phyloP scores from a whole-genome alignment of 75 land plant genomes.

The Pinus tabuliformis region DNA sequence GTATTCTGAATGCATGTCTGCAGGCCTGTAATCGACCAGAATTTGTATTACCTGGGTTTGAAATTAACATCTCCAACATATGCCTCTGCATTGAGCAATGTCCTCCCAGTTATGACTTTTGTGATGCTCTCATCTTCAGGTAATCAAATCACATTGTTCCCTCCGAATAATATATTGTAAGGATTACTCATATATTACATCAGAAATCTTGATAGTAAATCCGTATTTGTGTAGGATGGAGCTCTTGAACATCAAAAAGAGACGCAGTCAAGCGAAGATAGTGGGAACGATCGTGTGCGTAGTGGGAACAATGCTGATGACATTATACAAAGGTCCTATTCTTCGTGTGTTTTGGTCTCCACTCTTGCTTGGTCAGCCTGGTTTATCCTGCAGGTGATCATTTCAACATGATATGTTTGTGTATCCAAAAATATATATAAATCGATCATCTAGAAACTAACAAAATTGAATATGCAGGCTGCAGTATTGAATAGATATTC shows the following conservation, averaged over 20 bases:
- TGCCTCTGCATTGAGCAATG: slow-evolving; percentile 37
- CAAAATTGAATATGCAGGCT: slow-evolving; percentile 14
- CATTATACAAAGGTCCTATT: slow-evolving; percentile 41
- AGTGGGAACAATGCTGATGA: slow-evolving; percentile 55
- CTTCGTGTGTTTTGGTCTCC: slow-evolving; percentile 24
- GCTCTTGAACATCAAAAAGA: slow-evolving; percentile 17
- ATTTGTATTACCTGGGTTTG: slow-evolving; percentile 37
- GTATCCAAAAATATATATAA: neutral
- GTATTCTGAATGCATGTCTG: neutral
- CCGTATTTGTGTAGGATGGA: slow-evolving; percentile 24
- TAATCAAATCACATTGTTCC: slow-evolving; percentile 3
- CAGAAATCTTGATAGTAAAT: too few relatives aligned
- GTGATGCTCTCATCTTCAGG: slow-evolving; percentile 46
- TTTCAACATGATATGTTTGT: neutral
- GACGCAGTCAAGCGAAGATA: slow-evolving; percentile 39
- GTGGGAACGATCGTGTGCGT: slow-evolving; percentile 32
- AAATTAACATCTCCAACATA: slow-evolving; percentile 44
- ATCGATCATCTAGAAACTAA: neutral
- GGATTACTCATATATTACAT: too few relatives aligned
- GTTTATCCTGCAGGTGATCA: slow-evolving; percentile 31
- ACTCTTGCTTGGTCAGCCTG: slow-evolving; percentile 25
- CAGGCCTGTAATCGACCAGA: slow-evolving; percentile 43
- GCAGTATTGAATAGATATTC: slow-evolving; percentile 19
- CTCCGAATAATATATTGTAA: too few relatives aligned
- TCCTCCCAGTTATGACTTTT: slow-evolving; percentile 42